A percentile compares a stretch with the other conserved stretches of the same genome.
These are phyloP conservation scores for Colletotrichum godetiae DNA, from an alignment of 2,329 filamentous ascomycete species.

Conservation along the genomic window DNA sequence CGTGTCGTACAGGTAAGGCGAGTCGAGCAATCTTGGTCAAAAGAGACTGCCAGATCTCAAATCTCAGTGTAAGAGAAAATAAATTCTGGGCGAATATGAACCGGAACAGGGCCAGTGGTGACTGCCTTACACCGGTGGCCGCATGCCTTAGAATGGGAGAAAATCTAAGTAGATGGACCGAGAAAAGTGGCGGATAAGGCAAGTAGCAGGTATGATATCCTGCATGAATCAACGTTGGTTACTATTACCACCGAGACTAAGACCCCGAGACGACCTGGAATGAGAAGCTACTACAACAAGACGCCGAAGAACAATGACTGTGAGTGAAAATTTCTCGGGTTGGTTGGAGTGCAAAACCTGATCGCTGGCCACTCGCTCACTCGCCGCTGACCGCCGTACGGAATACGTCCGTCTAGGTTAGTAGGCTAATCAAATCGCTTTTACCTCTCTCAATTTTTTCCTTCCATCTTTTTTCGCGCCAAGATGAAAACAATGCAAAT, in stretches of 20 bases:
- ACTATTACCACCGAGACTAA: background rate
- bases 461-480: background rate
- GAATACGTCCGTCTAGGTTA: background rate
- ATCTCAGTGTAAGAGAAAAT: background rate
- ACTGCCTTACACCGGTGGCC: no score
- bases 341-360: background rate
- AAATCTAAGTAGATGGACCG: background rate
- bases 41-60: background rate
- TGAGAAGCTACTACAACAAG: background rate
- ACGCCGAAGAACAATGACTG: background rate
- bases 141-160: background rate
- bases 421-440: background rate
- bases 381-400: no score
- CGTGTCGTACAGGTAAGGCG: background rate
- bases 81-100: background rate
- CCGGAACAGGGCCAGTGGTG: background rate
- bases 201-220: background rate
- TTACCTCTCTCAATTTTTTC: background rate
- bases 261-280: background rate
- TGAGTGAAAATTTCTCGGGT: slow-evolving; percentile 21
- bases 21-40: background rate
- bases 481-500: background rate
- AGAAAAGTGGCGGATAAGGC: background rate
- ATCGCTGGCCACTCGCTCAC: background rate
- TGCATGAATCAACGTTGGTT: background rate